phyloP scores from a whole-genome alignment of 2,329 filamentous ascomycete species.

The Aspergillus sp. region DNA sequence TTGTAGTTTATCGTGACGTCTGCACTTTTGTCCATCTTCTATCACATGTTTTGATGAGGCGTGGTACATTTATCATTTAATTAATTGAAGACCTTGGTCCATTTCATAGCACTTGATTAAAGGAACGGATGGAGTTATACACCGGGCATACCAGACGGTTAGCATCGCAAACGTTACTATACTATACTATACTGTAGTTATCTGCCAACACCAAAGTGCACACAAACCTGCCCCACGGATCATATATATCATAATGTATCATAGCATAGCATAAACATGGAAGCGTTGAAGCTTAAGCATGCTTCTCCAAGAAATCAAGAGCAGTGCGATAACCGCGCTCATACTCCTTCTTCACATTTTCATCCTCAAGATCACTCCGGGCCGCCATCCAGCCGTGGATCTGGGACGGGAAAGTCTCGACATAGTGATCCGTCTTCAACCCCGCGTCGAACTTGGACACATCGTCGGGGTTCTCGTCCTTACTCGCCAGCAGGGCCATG shows the following conservation, averaged over 20 bases:
- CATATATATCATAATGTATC: no score
- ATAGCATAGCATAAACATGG: no score
- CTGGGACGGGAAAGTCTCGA: constrained; percentile 46
- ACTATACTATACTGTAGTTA: no score
- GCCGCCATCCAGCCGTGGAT: constrained; percentile 51
- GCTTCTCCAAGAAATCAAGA: constrained; percentile 42
- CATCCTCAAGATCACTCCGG: constrained; percentile 39
- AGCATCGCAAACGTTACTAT: no score
- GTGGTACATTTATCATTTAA: no score
- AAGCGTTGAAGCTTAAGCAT: constrained; percentile 28
- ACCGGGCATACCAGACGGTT: no score
- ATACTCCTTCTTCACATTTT: constrained; percentile 43
- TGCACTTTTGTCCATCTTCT: no score
- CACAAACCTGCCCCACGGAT: no score
- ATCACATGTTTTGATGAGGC: no score
- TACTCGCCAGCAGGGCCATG: constrained; percentile 56
- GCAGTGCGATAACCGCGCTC: constrained; percentile 44
- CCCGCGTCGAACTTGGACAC: constrained; percentile 41
- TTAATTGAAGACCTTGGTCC: no score
- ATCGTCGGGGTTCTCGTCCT: constrained; percentile 56
- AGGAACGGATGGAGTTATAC: not conserved
- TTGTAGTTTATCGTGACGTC: no score
- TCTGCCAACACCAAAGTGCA: no score
- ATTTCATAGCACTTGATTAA: not conserved
- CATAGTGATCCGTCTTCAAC: constrained; percentile 39